Percentiles rank a stretch among this genome's conserved stretches.
These are phyloP conservation scores for Ophiosphaerella herpotricha DNA, from an alignment of 2,329 filamentous ascomycete genomes.

Conservation along the genomic window DNA sequence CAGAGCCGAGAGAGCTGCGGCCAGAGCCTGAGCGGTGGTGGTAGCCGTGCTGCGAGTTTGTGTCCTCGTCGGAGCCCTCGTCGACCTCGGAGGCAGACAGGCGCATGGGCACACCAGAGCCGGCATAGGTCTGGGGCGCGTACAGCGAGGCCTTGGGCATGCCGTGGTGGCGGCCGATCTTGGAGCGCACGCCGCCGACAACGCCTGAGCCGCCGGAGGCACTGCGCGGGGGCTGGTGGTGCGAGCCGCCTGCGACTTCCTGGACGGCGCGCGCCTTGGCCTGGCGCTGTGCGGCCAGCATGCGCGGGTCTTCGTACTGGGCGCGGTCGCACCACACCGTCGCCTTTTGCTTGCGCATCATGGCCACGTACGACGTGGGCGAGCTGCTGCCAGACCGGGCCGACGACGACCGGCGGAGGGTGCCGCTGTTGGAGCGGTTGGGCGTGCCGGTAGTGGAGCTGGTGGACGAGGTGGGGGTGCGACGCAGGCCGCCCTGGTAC, in stretches of 20 bases:
- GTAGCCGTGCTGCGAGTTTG: constrained; percentile 50
- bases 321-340: constrained; percentile 98
- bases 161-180: constrained; percentile 80
- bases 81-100: constrained; percentile 95
- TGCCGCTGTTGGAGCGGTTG: constrained; percentile 57
- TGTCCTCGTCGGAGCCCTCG: constrained; percentile 80
- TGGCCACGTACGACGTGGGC: constrained; percentile 82
- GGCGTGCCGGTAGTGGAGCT: constrained; percentile 61
- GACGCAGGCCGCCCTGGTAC: constrained; percentile 50
- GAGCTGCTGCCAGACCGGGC: constrained; percentile 68
- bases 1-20: constrained; percentile 64
- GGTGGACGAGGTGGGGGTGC: constrained; percentile 71
- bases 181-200: constrained; percentile 67
- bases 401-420: constrained; percentile 74
- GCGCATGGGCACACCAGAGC: constrained; percentile 85
- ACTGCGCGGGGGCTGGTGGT: constrained; percentile 43
- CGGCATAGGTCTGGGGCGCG: constrained; percentile 72
- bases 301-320: constrained; percentile 86
- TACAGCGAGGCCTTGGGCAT: constrained; percentile 81
- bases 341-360: constrained; percentile 96
- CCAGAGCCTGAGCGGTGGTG: constrained; percentile 76
- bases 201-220: constrained; percentile 46
- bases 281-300: constrained; percentile 80
- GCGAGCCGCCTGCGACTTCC: constrained; percentile 72
- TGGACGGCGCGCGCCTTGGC: constrained; percentile 85